These are phyloP conservation scores for Hamigera avellanea DNA, from an alignment of 495 filamentous ascomycete species.

Conservation along the genomic window DNA sequence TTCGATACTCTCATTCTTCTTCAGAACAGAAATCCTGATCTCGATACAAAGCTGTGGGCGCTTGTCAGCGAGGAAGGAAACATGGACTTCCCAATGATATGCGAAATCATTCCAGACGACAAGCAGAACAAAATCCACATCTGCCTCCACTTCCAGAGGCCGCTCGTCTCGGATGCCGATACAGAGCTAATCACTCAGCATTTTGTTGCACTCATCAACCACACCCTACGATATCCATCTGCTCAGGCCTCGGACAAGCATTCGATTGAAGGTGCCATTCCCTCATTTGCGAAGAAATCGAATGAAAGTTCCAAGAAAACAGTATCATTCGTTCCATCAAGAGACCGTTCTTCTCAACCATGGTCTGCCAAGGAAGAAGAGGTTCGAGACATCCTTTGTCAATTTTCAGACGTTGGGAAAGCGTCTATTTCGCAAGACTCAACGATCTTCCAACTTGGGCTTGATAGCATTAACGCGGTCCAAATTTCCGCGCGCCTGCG, in stretches of 20 bases:
- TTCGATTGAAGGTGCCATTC: conserved; percentile 1
- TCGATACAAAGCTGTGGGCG: conserved; percentile 53
- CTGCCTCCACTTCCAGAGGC: conserved; percentile 17
- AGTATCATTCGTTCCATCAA: background rate
- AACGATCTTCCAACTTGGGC: conserved; percentile 34
- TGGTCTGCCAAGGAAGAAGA: conserved; percentile 49
- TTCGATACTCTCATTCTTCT: conserved; percentile 72
- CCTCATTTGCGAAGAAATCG: conserved; percentile 7
- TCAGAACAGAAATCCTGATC: conserved; percentile 38
- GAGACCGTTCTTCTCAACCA: background rate
- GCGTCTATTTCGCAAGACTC: conserved; percentile 38
- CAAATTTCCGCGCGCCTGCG: conserved; percentile 58
- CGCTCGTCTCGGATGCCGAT: conserved; percentile 26
- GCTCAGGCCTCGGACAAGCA: conserved; percentile 19
- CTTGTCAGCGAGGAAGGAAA: conserved; percentile 53
- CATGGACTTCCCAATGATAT: conserved; percentile 69
- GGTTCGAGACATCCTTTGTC: conserved; percentile 45
- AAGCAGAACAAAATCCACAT: conserved; percentile 23
- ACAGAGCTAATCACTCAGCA: conserved; percentile 31
- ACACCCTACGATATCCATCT: conserved; percentile 22
- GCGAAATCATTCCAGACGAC: conserved; percentile 50
- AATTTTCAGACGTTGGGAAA: conserved; percentile 34
- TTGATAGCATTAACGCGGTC: conserved; percentile 35
- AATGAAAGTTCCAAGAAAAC: background rate
- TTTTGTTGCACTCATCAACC: conserved; percentile 35